phyloP scores from a whole-genome alignment of 1,139 yeast genomes.

The Saccharomyces pastorianus region DNA sequence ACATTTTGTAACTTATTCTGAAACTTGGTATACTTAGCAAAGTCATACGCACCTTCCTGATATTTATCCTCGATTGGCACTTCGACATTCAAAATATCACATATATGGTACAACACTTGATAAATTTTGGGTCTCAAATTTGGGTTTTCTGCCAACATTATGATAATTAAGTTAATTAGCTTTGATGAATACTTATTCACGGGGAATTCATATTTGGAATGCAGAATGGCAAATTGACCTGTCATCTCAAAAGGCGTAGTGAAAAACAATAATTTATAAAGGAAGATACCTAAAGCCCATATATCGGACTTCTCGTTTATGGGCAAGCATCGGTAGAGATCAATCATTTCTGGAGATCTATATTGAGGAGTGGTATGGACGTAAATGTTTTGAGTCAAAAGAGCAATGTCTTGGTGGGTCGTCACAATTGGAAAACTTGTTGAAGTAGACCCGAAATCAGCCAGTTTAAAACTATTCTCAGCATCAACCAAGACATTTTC shows the following conservation, averaged over 20 bases:
- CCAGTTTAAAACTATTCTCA: constrained; percentile 65
- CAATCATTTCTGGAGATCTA: constrained; percentile 94
- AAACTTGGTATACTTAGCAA: constrained; percentile 32
- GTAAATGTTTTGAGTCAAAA: constrained; percentile 72
- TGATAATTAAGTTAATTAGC: constrained; percentile 63
- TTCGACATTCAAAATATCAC: constrained; percentile 45
- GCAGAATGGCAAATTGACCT: constrained; percentile 60
- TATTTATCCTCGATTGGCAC: constrained; percentile 45
- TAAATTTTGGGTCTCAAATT: constrained; percentile 76
- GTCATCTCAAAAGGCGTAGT: constrained; percentile 90
- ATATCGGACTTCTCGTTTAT: constrained; percentile 92
- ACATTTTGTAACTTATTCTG: constrained; percentile 32
- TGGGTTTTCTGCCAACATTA: constrained; percentile 74
- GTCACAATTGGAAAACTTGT: constrained; percentile 41
- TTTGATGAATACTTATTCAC: constrained; percentile 45
- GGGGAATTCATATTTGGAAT: constrained; percentile 55
- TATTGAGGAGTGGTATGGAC: constrained; percentile 97
- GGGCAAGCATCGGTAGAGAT: constrained; percentile 72
- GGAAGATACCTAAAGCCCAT: constrained; percentile 92
- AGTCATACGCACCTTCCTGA: constrained; percentile 34
- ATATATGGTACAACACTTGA: constrained; percentile 67
- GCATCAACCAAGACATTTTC: constrained; percentile 84
- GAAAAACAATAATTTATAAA: constrained; percentile 85
- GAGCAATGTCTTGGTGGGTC: constrained; percentile 38
- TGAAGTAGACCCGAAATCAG: constrained; percentile 93